These are phyloP conservation scores for Akanthomyces dipterigenus DNA, from an alignment of 2,329 filamentous ascomycete genomes.

Conservation along the genomic window DNA sequence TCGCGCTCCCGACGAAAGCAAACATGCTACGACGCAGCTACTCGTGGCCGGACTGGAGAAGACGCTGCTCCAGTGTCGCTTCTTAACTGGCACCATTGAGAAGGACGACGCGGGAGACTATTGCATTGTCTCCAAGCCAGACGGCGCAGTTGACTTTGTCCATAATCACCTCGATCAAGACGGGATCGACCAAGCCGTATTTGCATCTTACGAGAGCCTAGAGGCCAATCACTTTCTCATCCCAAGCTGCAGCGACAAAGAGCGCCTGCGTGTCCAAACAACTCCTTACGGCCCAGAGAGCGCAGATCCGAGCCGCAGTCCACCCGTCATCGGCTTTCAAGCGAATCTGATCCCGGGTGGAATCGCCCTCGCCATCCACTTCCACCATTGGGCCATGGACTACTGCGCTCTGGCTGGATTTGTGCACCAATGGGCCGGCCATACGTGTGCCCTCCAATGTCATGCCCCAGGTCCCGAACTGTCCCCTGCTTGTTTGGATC, in stretches of 20 bases:
- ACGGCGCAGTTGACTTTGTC: not conserved
- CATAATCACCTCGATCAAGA: not conserved
- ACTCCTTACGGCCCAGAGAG: not conserved
- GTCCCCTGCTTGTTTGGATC: not conserved
- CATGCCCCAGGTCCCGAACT: not conserved
- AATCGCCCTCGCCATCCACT: not conserved
- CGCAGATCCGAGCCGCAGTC: constrained; percentile 9
- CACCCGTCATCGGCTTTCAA: not conserved
- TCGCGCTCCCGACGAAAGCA: not conserved
- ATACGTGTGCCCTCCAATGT: not conserved
- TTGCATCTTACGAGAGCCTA: not conserved
- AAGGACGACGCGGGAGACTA: not conserved
- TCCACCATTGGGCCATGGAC: not conserved
- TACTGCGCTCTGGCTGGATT: not conserved
- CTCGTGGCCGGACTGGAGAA: not conserved
- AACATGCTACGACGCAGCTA: not conserved
- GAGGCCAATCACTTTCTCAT: not conserved
- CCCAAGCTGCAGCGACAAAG: not conserved
- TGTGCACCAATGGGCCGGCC: not conserved
- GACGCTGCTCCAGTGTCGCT: not conserved
- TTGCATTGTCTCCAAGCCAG: not conserved
- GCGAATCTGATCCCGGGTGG: not conserved
- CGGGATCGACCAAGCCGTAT: not conserved
- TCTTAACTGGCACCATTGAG: not conserved
- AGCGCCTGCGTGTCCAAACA: not conserved